phyloP scores from a whole-genome alignment of 1,284 basidiomycete species.

The Marasmius tenuissimus region DNA sequence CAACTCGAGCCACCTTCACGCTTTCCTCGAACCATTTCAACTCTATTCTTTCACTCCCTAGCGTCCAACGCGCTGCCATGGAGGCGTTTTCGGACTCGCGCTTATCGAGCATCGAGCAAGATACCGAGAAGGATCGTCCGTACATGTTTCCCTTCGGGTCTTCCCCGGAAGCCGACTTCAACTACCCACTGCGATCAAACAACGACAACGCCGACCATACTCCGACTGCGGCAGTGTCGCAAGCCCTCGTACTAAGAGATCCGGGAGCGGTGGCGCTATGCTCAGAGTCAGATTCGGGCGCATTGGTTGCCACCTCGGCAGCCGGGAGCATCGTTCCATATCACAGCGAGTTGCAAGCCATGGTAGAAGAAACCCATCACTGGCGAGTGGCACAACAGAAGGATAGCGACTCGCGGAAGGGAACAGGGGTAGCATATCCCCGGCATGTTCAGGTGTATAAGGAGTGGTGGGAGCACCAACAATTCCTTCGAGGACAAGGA shows the following conservation, averaged over 20 bases:
- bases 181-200: not conserved
- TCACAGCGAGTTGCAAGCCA: not conserved
- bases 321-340: not conserved
- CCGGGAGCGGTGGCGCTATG: not conserved
- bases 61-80: not conserved
- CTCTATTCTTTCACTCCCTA: not conserved
- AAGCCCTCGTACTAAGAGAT: not conserved
- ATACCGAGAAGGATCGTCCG: not conserved
- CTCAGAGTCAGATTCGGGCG: not conserved
- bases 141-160: not conserved
- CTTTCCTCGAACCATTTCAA: not conserved
- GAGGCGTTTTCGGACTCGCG: not conserved
- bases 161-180: not conserved
- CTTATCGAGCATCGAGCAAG: not conserved
- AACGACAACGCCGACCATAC: not conserved
- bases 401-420: not conserved
- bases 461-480: not conserved
- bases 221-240: not conserved
- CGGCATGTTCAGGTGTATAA: not conserved
- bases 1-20: not conserved
- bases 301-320: not conserved
- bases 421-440: not conserved
- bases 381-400: not conserved
- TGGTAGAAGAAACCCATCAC: not conserved
- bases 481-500: not conserved